These are phyloP conservation scores for Malassezia sp. DNA, from an alignment of 1,284 basidiomycete species.

Conservation along the genomic window DNA sequence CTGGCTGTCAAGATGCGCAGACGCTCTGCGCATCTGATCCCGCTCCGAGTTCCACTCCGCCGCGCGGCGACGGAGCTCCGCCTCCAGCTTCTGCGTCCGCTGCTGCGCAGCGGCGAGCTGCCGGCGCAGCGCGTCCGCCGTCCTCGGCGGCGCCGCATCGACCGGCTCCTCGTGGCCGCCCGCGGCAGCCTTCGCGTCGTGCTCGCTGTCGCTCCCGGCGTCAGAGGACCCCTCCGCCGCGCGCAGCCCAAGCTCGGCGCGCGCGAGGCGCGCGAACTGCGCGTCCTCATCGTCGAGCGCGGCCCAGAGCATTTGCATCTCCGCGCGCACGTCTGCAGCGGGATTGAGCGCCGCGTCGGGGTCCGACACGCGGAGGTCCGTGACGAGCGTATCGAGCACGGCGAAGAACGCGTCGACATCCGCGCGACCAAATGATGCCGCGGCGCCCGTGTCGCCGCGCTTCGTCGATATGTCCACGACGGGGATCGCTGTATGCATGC, in stretches of 20 bases:
- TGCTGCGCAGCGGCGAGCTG: slow-evolving; percentile 5
- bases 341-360: not conserved
- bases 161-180: not conserved
- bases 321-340: not conserved
- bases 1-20: slow-evolving; percentile 40
- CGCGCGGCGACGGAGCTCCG: slow-evolving; percentile 2
- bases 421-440: slow-evolving; percentile 20
- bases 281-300: not conserved
- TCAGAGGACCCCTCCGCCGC: not conserved
- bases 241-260: not conserved
- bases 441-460: slow-evolving; percentile 18
- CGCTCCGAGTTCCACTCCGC: not conserved
- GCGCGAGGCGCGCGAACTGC: not conserved
- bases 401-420: slow-evolving; percentile 29
- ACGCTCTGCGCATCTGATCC: not conserved
- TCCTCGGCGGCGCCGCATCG: not conserved
- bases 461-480: slow-evolving; percentile 38
- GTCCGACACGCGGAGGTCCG: slow-evolving; percentile 11
- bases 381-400: slow-evolving; percentile 28
- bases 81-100: slow-evolving; percentile 1
- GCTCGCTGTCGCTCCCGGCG: not conserved
- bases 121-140: slow-evolving; percentile 1
- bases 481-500: slow-evolving; percentile 30
- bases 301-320: not conserved
- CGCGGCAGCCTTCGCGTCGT: not conserved